A percentile compares a stretch with the other conserved stretches of the same genome.
phyloP scores from a whole-genome alignment of 2,329 filamentous ascomycete species.

The Penicillium sp. region DNA sequence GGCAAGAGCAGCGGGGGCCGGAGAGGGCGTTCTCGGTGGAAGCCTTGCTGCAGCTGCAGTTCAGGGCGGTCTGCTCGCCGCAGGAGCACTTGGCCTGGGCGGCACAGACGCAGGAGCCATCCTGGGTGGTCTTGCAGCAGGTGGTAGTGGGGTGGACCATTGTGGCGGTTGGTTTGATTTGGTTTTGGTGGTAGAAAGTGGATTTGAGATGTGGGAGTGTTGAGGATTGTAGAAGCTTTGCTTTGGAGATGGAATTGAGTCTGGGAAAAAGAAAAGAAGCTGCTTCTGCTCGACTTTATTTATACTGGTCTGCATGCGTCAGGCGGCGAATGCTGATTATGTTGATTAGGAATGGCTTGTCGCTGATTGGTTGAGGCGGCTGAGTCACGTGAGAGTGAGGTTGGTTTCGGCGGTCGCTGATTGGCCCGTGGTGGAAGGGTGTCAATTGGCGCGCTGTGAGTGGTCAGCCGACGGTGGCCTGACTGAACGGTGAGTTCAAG shows the following conservation, averaged over 20 bases:
- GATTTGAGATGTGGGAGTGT: neutral
- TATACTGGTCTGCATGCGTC: constrained; percentile 23
- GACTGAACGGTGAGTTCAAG: neutral
- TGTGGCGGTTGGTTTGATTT: constrained; percentile 23
- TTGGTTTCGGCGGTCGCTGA: constrained; percentile 5
- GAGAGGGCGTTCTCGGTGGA: constrained; percentile 70
- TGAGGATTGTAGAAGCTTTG: neutral
- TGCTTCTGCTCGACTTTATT: constrained; percentile 4
- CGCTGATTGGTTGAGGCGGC: constrained; percentile 24
- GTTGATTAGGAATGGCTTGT: constrained; percentile 27
- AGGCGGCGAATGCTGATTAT: constrained; percentile 22
- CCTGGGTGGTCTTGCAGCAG: constrained; percentile 61
- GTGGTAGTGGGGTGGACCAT: constrained; percentile 52
- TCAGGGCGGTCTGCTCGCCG: constrained; percentile 80
- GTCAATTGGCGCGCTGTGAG: neutral
- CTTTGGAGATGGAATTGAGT: neutral
- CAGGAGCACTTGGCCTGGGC: constrained; percentile 76
- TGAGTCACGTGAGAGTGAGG: neutral
- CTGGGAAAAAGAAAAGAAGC: neutral
- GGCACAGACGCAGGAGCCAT: constrained; percentile 59
- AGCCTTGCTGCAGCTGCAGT: constrained; percentile 83
- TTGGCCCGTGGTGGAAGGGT: constrained; percentile 7
- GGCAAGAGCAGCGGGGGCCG: constrained; percentile 80
- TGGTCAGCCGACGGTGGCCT: neutral
- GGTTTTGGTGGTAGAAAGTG: neutral